Conservation (phyloP, 768 basidiomycete genomes). For the Mycena metata region DNA sequence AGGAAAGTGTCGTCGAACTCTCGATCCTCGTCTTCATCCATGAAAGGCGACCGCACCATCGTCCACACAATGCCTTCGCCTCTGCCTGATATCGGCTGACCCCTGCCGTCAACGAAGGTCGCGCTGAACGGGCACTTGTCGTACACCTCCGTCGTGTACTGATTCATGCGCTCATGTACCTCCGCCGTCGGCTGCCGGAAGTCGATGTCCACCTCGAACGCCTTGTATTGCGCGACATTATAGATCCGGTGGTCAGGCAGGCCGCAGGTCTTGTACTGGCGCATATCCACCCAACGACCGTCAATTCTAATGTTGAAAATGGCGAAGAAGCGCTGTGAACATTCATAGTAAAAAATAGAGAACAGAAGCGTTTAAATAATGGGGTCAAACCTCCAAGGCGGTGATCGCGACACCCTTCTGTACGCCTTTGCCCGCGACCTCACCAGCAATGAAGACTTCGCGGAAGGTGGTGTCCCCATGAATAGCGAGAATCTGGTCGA, state of each 20-base stretch:
- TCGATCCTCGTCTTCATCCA: constrained; percentile 24
- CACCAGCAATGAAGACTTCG: constrained; percentile 39
- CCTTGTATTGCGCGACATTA: constrained; percentile 37
- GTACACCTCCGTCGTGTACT: constrained; percentile 39
- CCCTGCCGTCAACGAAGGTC: constrained; percentile 31
- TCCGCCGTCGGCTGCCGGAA: constrained; percentile 10
- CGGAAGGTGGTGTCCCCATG: constrained; percentile 19
- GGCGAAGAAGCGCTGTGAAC: constrained; percentile 38
- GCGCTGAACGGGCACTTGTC: constrained; percentile 36
- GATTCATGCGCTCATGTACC: constrained; percentile 31
- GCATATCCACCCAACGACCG: constrained; percentile 41
- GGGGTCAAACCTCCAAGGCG: constrained; percentile 24
- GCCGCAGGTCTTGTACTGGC: constrained; percentile 35
- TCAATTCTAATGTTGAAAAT: constrained; percentile 44
- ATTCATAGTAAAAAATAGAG: not conserved
- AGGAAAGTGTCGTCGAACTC: constrained; percentile 33
- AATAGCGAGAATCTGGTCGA: constrained; percentile 38
- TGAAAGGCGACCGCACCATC: constrained; percentile 33
- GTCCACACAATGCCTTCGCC: constrained; percentile 43
- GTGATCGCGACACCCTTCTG: constrained; percentile 41
- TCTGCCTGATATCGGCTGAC: constrained; percentile 28
- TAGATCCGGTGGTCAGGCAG: constrained; percentile 39
- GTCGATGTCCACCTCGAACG: constrained; percentile 39
- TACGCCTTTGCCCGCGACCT: constrained; percentile 37
- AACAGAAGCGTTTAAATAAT: not conserved